phyloP scores from a whole-genome alignment of 345 rosid genomes.

The Eutrema heterophyllum region DNA sequence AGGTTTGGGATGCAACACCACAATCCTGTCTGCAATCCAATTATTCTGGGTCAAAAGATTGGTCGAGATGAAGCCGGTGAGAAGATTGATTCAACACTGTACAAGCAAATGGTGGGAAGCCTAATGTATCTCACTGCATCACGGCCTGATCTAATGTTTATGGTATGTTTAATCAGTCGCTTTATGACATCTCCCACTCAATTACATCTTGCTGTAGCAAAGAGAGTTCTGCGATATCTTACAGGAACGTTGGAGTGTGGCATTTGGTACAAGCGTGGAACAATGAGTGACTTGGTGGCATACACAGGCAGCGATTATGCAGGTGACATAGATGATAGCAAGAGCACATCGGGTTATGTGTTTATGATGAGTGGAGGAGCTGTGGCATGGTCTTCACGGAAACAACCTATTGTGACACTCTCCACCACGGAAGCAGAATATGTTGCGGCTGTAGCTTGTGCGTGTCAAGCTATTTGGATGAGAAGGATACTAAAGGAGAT shows the following conservation, averaged over 20 bases:
- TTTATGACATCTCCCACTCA: not conserved
- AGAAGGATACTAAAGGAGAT: not conserved
- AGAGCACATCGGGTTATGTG: not conserved
- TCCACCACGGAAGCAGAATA: not conserved
- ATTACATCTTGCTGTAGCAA: not conserved
- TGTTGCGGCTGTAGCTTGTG: not conserved
- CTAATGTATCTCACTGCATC: not conserved
- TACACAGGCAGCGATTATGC: not conserved
- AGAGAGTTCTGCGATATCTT: not conserved
- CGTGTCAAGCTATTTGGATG: not conserved
- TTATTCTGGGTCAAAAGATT: not conserved
- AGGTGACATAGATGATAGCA: not conserved
- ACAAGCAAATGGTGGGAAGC: not conserved
- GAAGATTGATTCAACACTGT: not conserved
- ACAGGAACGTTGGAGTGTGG: not conserved
- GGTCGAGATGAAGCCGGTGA: not conserved
- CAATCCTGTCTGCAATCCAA: not conserved
- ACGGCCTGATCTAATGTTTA: not conserved
- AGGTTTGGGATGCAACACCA: not conserved
- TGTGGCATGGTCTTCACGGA: not conserved
- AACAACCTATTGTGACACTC: not conserved
- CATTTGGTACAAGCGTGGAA: not conserved
- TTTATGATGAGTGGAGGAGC: not conserved
- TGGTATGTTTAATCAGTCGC: not conserved
- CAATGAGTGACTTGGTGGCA: not conserved